Percentiles rank a stretch among this genome's conserved stretches.
phyloP scores from a whole-genome alignment of 2,329 filamentous ascomycete genomes.

The Fusarium torulosum region DNA sequence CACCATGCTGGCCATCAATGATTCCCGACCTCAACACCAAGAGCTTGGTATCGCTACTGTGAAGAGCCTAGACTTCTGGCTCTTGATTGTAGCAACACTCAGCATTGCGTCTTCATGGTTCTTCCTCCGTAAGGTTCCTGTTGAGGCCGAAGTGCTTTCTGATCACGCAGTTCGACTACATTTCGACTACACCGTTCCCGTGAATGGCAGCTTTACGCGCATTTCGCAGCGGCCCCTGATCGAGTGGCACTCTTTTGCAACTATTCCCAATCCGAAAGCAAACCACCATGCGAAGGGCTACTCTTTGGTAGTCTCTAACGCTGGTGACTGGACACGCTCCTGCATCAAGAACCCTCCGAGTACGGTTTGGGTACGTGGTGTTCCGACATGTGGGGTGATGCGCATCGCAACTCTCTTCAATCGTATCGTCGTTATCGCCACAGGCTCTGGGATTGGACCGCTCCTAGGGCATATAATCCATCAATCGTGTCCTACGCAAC shows the following conservation, averaged over 20 bases:
- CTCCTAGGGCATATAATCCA: slow-evolving; percentile 70
- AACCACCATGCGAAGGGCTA: slow-evolving; percentile 61
- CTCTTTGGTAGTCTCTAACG: slow-evolving; percentile 77
- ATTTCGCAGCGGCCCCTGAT: slow-evolving; percentile 72
- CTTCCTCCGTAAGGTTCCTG: slow-evolving; percentile 74
- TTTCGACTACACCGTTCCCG: slow-evolving; percentile 72
- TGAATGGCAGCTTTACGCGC: slow-evolving; percentile 62
- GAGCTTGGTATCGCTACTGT: slow-evolving; percentile 55
- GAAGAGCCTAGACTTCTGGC: slow-evolving; percentile 70
- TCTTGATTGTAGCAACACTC: slow-evolving; percentile 72
- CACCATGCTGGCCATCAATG: slow-evolving; percentile 66
- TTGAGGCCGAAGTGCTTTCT: slow-evolving; percentile 76
- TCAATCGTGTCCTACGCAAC: slow-evolving; percentile 64
- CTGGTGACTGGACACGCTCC: slow-evolving; percentile 78
- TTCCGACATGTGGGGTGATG: slow-evolving; percentile 75
- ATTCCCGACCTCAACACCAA: slow-evolving; percentile 53
- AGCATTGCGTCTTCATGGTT: slow-evolving; percentile 80
- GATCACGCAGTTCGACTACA: slow-evolving; percentile 78
- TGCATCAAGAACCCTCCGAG: slow-evolving; percentile 72
- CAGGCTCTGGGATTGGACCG: slow-evolving; percentile 80
- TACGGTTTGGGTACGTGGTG: slow-evolving; percentile 75
- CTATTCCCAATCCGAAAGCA: slow-evolving; percentile 69
- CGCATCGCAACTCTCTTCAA: slow-evolving; percentile 75
- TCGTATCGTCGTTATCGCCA: slow-evolving; percentile 75
- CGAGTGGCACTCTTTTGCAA: slow-evolving; percentile 83